phyloP scores from a whole-genome alignment of 192 early-diverging fungal genomes.

The Mortierella antarctica region DNA sequence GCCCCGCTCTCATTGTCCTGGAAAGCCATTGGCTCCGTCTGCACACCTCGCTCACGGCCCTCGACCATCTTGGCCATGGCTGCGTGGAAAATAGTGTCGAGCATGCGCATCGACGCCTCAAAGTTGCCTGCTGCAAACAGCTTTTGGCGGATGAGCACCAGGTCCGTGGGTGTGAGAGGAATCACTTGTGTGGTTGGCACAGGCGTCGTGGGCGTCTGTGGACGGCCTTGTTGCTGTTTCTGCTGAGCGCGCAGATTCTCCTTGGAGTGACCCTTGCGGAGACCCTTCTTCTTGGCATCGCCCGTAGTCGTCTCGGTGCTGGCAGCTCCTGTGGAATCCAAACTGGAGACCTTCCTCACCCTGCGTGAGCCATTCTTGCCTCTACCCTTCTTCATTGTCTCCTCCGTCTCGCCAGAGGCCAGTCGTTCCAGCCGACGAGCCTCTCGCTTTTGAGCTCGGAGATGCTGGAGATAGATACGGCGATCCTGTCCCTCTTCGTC shows the following conservation, averaged over 20 bases:
- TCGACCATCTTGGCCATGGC: constrained; percentile 56
- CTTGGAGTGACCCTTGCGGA: constrained; percentile 38
- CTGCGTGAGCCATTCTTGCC: neutral
- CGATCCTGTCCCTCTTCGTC: constrained; percentile 54
- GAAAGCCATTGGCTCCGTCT: constrained; percentile 33
- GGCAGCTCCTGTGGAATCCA: neutral
- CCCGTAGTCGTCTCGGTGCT: neutral
- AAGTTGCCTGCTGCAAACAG: constrained; percentile 52
- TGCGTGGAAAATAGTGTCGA: constrained; percentile 51
- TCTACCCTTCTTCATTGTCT: constrained; percentile 1
- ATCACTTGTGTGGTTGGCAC: constrained; percentile 48
- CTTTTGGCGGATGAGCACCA: constrained; percentile 52
- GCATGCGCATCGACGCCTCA: constrained; percentile 51
- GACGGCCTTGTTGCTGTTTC: constrained; percentile 9
- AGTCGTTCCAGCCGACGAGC: constrained; percentile 51
- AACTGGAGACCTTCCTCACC: constrained; percentile 6
- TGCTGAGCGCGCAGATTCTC: constrained; percentile 26
- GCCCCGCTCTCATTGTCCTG: constrained; percentile 4
- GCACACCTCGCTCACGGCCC: constrained; percentile 49
- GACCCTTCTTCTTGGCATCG: constrained; percentile 18
- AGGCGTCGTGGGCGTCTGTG: constrained; percentile 43
- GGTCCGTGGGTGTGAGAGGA: constrained; percentile 35
- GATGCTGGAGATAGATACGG: constrained; percentile 47
- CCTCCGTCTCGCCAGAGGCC: constrained; percentile 5
- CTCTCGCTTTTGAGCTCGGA: constrained; percentile 33